Percentiles rank a stretch among this genome's conserved stretches.
Evolutionary conservation across 768 basidiomycete genomes (phyloP).

Genomic region (Fomitopsis serialis): DNA sequence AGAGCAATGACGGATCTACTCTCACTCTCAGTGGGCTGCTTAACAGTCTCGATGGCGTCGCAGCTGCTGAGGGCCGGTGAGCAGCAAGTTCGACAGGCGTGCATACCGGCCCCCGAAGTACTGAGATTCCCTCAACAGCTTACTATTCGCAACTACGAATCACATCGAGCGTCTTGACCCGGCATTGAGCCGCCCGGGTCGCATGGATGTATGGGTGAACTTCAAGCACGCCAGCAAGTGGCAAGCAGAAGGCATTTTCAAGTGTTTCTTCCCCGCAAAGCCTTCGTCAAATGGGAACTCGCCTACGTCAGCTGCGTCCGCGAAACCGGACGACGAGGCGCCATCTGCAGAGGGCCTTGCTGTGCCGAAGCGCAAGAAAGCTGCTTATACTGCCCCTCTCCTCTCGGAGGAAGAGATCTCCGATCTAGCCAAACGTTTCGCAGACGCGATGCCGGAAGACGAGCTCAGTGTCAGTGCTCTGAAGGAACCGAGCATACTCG

Average conservation of each 20-base stretch:
- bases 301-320: conserved; percentile 6
- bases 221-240: conserved; percentile 88
- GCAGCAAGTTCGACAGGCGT: conserved; percentile 22
- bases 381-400: conserved; percentile 59
- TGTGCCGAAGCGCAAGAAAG: conserved; percentile 68
- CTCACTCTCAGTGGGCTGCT: conserved; percentile 80
- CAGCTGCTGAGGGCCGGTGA: conserved; percentile 81
- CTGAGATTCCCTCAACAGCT: conserved; percentile 32
- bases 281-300: conserved; percentile 21
- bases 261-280: conserved; percentile 85
- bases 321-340: conserved; percentile 12
- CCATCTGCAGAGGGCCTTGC: conserved; percentile 54
- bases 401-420: conserved; percentile 73
- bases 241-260: conserved; percentile 92
- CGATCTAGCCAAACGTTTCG: conserved; percentile 76
- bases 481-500: neutral
- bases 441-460: conserved; percentile 78
- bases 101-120: neutral
- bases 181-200: conserved; percentile 81
- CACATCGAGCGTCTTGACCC: conserved; percentile 92
- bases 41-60: conserved; percentile 83
- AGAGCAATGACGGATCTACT: conserved; percentile 70
- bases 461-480: conserved; percentile 69
- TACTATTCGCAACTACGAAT: conserved; percentile 90
- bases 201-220: conserved; percentile 91